phyloP scores from a whole-genome alignment of 495 filamentous ascomycete genomes.

The Penicillium chermesinum region DNA sequence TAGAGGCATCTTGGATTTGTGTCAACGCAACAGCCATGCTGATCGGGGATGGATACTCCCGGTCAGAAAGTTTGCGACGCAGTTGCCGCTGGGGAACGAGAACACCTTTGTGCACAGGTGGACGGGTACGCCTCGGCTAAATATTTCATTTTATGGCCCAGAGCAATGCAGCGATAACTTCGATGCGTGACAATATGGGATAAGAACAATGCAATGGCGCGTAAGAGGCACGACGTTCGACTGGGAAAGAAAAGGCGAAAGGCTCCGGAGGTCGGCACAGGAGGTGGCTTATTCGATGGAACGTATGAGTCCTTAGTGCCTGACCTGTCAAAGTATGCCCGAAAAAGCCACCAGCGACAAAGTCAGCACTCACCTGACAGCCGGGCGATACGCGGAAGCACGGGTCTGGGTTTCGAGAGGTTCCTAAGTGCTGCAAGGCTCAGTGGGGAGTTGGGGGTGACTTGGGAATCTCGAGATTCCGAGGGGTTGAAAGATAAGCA shows the following conservation, averaged over 20 bases:
- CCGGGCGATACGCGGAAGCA: not conserved
- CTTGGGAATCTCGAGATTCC: not conserved
- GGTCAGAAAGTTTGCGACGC: conserved; percentile 6
- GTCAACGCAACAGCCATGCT: conserved; percentile 23
- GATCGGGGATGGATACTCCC: conserved; percentile 20
- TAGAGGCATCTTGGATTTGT: conserved; percentile 12
- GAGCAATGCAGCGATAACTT: conserved; percentile 2
- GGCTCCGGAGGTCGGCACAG: too few relatives aligned
- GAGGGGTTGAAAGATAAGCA: conserved; percentile 1
- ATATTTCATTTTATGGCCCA: conserved; percentile 36
- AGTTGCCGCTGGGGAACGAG: conserved; percentile 9
- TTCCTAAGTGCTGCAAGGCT: not conserved
- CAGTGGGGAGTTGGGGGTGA: not conserved
- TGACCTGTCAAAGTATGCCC: conserved; percentile 16
- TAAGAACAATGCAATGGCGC: not conserved
- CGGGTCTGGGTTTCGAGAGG: not conserved
- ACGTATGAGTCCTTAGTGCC: conserved; percentile 8
- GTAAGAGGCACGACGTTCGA: conserved; percentile 2
- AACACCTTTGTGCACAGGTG: conserved; percentile 29
- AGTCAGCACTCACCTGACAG: not conserved
- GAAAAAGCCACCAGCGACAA: conserved; percentile 10
- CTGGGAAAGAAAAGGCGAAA: not conserved
- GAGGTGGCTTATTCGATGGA: conserved; percentile 7
- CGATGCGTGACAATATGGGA: conserved; percentile 3
- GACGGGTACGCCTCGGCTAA: conserved; percentile 22